phyloP scores from a whole-genome alignment of 176 grass and related monocot genomes.

The Echinochloa phyllopogon region DNA sequence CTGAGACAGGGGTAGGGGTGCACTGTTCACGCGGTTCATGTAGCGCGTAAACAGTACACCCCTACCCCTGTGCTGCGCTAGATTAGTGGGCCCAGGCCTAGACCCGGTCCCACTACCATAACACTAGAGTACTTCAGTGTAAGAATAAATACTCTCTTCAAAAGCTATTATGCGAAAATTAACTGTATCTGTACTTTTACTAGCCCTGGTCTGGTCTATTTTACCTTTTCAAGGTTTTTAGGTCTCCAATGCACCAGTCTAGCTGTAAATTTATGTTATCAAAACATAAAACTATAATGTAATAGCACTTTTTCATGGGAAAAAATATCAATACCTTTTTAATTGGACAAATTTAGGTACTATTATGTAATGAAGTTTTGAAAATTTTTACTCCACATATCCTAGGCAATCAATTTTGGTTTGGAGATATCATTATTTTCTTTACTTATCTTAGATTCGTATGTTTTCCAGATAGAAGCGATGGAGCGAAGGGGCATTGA shows the following conservation, averaged over 20 bases:
- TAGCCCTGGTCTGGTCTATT: neutral
- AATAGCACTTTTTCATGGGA: neutral
- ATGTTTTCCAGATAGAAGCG: conserved; percentile 62
- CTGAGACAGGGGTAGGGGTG: too few relatives aligned
- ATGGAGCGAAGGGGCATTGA: conserved; percentile 67
- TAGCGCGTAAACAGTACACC: too few relatives aligned
- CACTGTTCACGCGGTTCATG: too few relatives aligned
- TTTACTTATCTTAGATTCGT: conserved; percentile 29
- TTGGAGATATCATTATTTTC: conserved; percentile 12
- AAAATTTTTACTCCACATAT: neutral
- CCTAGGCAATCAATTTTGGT: neutral
- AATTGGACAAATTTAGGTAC: neutral
- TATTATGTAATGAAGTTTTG: neutral
- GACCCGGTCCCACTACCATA: too few relatives aligned
- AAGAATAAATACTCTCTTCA: neutral
- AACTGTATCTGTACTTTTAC: conserved; percentile 32
- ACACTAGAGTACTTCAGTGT: neutral
- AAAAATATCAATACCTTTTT: neutral
- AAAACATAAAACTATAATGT: neutral
- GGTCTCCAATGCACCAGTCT: neutral
- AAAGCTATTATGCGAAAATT: neutral
- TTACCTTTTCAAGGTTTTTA: neutral
- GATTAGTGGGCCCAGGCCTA: too few relatives aligned
- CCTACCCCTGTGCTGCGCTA: too few relatives aligned
- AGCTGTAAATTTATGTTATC: neutral